These are phyloP conservation scores for Fusarium incarnatum DNA, from an alignment of 2,329 filamentous ascomycete species.

Conservation along the genomic window DNA sequence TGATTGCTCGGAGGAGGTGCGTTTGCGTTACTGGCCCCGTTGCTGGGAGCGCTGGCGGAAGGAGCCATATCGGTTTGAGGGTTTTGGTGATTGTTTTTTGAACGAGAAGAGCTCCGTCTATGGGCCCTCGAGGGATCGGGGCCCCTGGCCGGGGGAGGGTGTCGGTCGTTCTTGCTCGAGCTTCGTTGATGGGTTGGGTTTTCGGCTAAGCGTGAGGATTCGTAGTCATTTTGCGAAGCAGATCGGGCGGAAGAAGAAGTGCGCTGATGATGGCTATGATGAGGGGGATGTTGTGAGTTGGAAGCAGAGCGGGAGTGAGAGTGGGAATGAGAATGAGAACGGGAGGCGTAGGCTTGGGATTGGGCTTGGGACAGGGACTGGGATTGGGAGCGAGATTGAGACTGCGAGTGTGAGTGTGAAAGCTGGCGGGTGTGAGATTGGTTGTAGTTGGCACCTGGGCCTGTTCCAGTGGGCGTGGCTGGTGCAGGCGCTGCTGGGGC, in stretches of 20 bases:
- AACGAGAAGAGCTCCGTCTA: slow-evolving; percentile 64
- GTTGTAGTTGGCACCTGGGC: slow-evolving; percentile 38
- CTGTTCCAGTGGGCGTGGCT: slow-evolving; percentile 41
- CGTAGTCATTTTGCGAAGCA: slow-evolving; percentile 75
- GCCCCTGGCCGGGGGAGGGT: slow-evolving; percentile 63
- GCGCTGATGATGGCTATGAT: slow-evolving; percentile 52
- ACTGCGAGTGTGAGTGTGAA: slow-evolving; percentile 43
- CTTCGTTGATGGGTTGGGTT: slow-evolving; percentile 67
- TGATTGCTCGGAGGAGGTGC: slow-evolving; percentile 57
- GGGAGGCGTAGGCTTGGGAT: slow-evolving; percentile 34
- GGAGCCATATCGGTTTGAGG: slow-evolving; percentile 61
- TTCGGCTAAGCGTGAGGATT: slow-evolving; percentile 74
- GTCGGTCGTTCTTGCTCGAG: slow-evolving; percentile 70
- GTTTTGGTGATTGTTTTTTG: slow-evolving; percentile 53
- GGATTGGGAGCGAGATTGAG: slow-evolving; percentile 38
- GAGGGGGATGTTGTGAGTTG: slow-evolving; percentile 42
- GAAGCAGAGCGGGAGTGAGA: slow-evolving; percentile 44
- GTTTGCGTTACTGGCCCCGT: slow-evolving; percentile 65
- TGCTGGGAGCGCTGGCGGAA: slow-evolving; percentile 62
- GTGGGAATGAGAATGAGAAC: slow-evolving; percentile 37
- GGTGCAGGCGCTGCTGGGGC: slow-evolving; percentile 38
- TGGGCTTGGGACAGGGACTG: slow-evolving; percentile 34
- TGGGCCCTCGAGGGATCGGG: slow-evolving; percentile 60
- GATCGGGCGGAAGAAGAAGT: slow-evolving; percentile 55
- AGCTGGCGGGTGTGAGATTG: slow-evolving; percentile 44